Conservation (phyloP, 192 early-diverging fungal genomes). For the Dimargaris xerosporica region DNA sequence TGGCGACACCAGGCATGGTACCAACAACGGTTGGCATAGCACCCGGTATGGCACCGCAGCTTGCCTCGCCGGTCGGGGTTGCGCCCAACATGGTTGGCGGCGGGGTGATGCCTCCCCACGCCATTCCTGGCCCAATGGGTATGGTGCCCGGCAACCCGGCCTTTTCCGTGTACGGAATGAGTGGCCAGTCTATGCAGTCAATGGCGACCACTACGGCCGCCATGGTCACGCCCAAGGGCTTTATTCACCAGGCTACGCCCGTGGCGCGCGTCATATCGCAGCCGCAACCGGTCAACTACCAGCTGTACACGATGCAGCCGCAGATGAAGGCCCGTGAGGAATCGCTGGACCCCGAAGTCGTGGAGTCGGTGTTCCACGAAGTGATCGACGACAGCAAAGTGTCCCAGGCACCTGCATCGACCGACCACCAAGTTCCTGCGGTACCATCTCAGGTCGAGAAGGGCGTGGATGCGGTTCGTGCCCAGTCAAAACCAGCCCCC, state of each 20-base stretch:
- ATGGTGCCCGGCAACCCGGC: not conserved
- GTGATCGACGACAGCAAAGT: conserved; percentile 7
- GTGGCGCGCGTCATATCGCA: not conserved
- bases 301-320: not conserved
- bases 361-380: conserved; percentile 4
- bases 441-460: not conserved
- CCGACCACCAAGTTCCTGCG: not conserved
- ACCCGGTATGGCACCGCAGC: too few relatives aligned
- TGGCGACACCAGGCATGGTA: not conserved
- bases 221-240: conserved; percentile 7
- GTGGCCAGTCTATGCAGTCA: not conserved
- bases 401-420: not conserved
- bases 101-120: not conserved
- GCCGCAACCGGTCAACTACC: not conserved
- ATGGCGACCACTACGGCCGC: not conserved
- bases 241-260: not conserved
- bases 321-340: conserved; percentile 11
- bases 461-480: not conserved
- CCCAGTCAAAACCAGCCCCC: not conserved
- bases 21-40: not conserved
- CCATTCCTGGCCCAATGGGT: not conserved
- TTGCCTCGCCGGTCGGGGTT: too few relatives aligned
- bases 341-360: conserved; percentile 5
- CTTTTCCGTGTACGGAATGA: not conserved
- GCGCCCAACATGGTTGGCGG: not conserved